These are phyloP conservation scores for Ophiostoma montium DNA, from an alignment of 2,329 filamentous ascomycete genomes.

Conservation along the genomic window DNA sequence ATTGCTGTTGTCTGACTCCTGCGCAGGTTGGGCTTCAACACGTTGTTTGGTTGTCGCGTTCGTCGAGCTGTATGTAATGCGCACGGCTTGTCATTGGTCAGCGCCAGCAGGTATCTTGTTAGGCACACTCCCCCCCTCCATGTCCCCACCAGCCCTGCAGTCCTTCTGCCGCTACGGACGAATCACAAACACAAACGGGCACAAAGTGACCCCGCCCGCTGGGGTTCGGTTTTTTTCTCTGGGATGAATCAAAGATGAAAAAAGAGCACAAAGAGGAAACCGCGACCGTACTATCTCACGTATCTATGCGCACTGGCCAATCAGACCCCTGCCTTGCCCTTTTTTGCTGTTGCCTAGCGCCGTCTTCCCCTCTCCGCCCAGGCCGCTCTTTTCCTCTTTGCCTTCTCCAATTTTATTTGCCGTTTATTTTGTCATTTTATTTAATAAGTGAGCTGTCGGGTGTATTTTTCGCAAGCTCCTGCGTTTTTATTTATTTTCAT, in stretches of 20 bases:
- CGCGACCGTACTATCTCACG: background rate
- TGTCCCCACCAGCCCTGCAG: slow-evolving; percentile 1
- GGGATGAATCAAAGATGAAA: background rate
- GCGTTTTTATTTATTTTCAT: slow-evolving; percentile 11
- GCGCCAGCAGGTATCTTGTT: background rate
- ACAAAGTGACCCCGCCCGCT: slow-evolving; percentile 12
- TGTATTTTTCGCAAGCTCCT: slow-evolving; percentile 8
- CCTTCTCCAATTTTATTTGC: background rate
- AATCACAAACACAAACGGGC: slow-evolving; percentile 19
- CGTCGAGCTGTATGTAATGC: background rate
- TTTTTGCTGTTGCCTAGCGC: background rate
- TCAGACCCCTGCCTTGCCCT: slow-evolving; percentile 8
- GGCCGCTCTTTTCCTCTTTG: background rate
- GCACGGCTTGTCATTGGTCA: slow-evolving; percentile 11
- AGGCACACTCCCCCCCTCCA: background rate
- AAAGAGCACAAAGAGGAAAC: background rate
- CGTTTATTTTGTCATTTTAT: background rate
- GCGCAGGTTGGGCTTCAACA: too few relatives aligned
- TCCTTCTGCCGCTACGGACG: slow-evolving; percentile 15
- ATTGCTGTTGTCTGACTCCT: too few relatives aligned
- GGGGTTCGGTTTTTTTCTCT: slow-evolving; percentile 14
- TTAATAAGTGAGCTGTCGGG: background rate
- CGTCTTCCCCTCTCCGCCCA: background rate
- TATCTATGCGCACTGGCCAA: slow-evolving; percentile 5
- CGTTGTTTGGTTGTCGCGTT: background rate